These are phyloP conservation scores for Annulohypoxylon nitens DNA, from an alignment of 495 filamentous ascomycete genomes.

Conservation along the genomic window DNA sequence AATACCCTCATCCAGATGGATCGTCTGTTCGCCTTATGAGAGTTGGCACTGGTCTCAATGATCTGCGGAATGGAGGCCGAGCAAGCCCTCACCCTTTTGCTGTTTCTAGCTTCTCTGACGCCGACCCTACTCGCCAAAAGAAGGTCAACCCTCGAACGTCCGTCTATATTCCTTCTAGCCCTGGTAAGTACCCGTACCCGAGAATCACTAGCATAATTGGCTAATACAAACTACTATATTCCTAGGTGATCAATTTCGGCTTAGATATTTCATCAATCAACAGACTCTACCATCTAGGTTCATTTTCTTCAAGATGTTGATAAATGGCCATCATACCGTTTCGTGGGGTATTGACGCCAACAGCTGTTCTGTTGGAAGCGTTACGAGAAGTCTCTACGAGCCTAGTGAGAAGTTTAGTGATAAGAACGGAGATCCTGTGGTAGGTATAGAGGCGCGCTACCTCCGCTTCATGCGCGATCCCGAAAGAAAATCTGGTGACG, in stretches of 20 bases:
- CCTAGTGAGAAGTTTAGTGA: conserved; percentile 51
- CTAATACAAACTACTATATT: conserved; percentile 15
- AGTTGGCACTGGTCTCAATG: conserved; percentile 21
- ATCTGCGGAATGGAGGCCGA: conserved; percentile 16
- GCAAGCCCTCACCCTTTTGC: conserved; percentile 1
- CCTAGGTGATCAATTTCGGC: conserved; percentile 60
- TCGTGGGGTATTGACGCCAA: conserved; percentile 62
- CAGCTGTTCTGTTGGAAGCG: conserved; percentile 48
- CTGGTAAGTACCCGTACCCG: conserved; percentile 52
- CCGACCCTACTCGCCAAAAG: conserved; percentile 43
- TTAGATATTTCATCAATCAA: conserved; percentile 57
- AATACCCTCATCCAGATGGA: conserved; percentile 66
- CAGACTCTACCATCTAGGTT: conserved; percentile 52
- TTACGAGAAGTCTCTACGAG: conserved; percentile 60
- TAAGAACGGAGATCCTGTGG: conserved; percentile 32
- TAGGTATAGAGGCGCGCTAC: conserved; percentile 57
- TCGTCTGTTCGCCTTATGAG: conserved; percentile 54
- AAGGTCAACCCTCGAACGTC: conserved; percentile 58
- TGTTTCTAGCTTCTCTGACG: conserved; percentile 17
- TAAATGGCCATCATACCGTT: conserved; percentile 61
- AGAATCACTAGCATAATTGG: not conserved
- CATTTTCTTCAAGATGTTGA: conserved; percentile 65
- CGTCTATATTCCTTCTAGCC: conserved; percentile 64
- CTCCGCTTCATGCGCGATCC: conserved; percentile 58
- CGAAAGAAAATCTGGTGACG: conserved; percentile 53